Evolutionary conservation across 1,139 yeast species (phyloP), one percentile per base, ranked within the genome.

Genomic region (Candida sanyaensis): DNA sequence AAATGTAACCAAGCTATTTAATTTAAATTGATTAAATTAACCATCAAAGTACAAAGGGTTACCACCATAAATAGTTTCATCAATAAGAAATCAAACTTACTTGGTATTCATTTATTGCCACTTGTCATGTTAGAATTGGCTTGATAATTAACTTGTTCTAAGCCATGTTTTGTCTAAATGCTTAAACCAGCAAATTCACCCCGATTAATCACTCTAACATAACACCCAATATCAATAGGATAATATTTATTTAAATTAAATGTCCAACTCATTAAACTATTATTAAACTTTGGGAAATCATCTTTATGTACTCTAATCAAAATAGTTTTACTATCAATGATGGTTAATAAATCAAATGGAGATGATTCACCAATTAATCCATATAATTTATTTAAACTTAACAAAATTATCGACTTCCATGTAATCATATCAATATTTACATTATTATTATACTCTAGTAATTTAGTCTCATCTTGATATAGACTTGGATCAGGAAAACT

Each of bases 301-400:
- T 66, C 63, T 5, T 50, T 47, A 50, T 67, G 63, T 13, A 65
- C 58, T 52, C 66, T 54, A 5, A 72, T 51, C 4, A 64, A 50
- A 46, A 63, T 49, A 46, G 50, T 37, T 37, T 53, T 34, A 42
- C 55, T 46, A 5, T 50, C 49, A n/a, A 11, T 24, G 10, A 45
- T 44, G 3, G 45, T 46, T 31, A 68, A 51, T 5, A 72, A 51
- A 44, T 69, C 73, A 50, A 63, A 69, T 42, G 61, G 70, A 2
- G 62, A 49, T 1, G 75, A 57, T 49, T 69, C 75, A 1, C 77
- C 77, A 36, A 71, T 59, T 30, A 72, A 43, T 2, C 77, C 77
- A 46, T 72, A 68, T 42, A 69, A 52, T 42, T 64, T 65, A 23
- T 58, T 57, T 43, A 72, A 52, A 41, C 66, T 59, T 5, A 62